Percentiles rank a stretch among this genome's conserved stretches.
Conservation (phyloP, 1,284 basidiomycete species). For the Leccinum insolens region DNA sequence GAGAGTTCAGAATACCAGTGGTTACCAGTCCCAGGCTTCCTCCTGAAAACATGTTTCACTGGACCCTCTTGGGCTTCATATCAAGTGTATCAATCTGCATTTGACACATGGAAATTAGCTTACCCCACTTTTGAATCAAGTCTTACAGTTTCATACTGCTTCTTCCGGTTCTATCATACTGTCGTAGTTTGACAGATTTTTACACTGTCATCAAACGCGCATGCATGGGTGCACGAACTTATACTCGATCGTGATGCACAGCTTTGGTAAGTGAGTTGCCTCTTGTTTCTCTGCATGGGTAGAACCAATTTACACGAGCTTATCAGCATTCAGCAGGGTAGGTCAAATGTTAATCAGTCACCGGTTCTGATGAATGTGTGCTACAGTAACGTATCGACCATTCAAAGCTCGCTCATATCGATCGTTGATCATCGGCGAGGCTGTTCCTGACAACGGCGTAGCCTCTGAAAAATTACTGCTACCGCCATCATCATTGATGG, state of each 20-base stretch:
- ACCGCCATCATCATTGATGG: background rate
- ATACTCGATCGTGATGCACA: background rate
- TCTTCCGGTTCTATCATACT: background rate
- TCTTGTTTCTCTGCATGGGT: background rate
- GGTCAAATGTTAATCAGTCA: background rate
- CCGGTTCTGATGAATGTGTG: background rate
- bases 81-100: background rate
- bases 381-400: background rate
- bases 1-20: background rate
- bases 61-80: background rate
- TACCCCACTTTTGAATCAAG: background rate
- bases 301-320: background rate
- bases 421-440: background rate
- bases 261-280: background rate
- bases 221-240: background rate
- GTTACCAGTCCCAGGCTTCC: background rate
- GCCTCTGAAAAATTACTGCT: background rate
- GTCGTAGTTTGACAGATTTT: background rate
- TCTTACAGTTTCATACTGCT: background rate
- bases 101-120: background rate
- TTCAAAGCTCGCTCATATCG: background rate
- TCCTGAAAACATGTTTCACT: background rate
- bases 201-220: background rate
- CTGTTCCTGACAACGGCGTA: conserved; percentile 5
- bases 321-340: background rate